phyloP scores from a whole-genome alignment of 768 basidiomycete species.

The Mrakia hoshinonis region DNA sequence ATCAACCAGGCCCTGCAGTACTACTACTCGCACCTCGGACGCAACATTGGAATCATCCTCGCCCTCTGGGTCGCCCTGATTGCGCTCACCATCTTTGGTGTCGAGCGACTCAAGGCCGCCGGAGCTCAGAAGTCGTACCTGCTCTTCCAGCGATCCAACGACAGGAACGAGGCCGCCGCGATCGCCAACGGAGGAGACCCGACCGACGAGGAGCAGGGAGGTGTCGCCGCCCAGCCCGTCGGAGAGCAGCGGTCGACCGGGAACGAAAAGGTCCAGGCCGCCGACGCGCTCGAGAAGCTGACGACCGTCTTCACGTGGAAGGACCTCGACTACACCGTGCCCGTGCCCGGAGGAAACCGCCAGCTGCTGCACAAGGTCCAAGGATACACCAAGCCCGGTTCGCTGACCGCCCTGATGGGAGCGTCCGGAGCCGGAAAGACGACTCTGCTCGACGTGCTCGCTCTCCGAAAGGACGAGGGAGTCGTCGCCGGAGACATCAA shows the following conservation, averaged over 20 bases:
- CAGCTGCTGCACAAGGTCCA: constrained; percentile 41
- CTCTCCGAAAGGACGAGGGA: constrained; percentile 40
- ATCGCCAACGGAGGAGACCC: constrained; percentile 14
- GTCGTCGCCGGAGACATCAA: constrained; percentile 46
- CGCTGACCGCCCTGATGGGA: constrained; percentile 46
- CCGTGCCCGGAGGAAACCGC: constrained; percentile 39
- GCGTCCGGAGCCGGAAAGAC: constrained; percentile 46
- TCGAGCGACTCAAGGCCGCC: constrained; percentile 37
- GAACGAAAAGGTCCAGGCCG: constrained; percentile 36
- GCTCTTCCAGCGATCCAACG: constrained; percentile 25
- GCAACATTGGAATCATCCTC: constrained; percentile 56
- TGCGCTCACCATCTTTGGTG: constrained; percentile 46
- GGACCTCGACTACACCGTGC: constrained; percentile 53
- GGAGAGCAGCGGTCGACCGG: constrained; percentile 43
- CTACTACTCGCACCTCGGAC: constrained; percentile 38
- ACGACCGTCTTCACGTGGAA: constrained; percentile 68
- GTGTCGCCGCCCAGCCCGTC: constrained; percentile 57
- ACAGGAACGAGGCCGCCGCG: constrained; percentile 25
- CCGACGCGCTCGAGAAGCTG: constrained; percentile 39
- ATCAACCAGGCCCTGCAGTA: constrained; percentile 48
- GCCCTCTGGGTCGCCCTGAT: constrained; percentile 56
- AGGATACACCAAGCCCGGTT: constrained; percentile 43
- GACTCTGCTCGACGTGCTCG: constrained; percentile 31
- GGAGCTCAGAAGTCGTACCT: constrained; percentile 25
- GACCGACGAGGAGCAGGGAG: constrained; percentile 30